These are phyloP conservation scores for Ophiostoma fasciatum DNA, from an alignment of 2,329 filamentous ascomycete genomes.

Conservation along the genomic window DNA sequence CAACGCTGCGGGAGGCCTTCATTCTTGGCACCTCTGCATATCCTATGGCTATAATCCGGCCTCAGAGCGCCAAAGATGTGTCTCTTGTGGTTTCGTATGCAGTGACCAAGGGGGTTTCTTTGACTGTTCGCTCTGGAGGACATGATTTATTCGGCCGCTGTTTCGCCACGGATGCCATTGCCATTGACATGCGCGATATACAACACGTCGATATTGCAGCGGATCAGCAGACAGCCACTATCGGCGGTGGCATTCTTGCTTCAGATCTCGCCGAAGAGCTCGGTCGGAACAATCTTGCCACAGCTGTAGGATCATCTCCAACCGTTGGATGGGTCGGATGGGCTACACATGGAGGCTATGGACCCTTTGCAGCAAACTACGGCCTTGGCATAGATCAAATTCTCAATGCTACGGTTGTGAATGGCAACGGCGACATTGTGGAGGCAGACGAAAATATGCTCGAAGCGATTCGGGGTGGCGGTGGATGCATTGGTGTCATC, in stretches of 20 bases:
- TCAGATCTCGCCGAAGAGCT: constrained; percentile 8
- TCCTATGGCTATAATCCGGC: background rate
- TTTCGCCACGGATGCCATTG: background rate
- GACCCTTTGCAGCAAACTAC: constrained; percentile 14
- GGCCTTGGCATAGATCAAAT: constrained; percentile 24
- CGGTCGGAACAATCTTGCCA: constrained; percentile 8
- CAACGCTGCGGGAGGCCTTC: background rate
- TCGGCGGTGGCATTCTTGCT: constrained; percentile 11
- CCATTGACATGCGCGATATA: background rate
- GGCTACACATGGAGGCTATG: constrained; percentile 22
- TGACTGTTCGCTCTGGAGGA: background rate
- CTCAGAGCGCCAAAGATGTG: background rate
- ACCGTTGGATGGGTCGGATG: constrained; percentile 21
- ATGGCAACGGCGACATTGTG: constrained; percentile 14
- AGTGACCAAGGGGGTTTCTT: background rate
- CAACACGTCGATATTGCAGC: background rate
- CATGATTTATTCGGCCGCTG: background rate
- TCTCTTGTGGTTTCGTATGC: background rate
- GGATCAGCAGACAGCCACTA: constrained; percentile 3
- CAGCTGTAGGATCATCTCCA: constrained; percentile 3
- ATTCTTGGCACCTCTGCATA: background rate
- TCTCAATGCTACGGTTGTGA: constrained; percentile 16
- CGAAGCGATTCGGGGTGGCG: constrained; percentile 15
- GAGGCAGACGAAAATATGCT: constrained; percentile 16
- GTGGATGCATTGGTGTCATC: constrained; percentile 15